Base-by-base conservation (phyloP, 2,329 filamentous ascomycete species). In the Ophiocordyceps robertsii region DNA sequence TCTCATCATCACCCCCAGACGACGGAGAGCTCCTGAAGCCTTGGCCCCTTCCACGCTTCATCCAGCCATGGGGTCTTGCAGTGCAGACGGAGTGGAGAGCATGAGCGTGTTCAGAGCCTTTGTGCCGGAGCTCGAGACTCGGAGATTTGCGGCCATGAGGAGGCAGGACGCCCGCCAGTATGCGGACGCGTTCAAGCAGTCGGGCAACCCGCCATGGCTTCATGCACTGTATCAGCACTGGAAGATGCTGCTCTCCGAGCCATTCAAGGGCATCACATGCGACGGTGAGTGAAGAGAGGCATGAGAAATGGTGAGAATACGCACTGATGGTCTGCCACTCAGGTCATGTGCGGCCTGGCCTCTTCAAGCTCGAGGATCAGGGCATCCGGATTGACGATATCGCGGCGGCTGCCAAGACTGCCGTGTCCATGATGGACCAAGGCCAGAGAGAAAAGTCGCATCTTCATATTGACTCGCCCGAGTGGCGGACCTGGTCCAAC, bases 401-500 rank as follows among this genome's bases (percentile, higher is more conserved):
- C n/a, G 71, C 77, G 11, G 46, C 62, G 0, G 67, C 73, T 0
- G 66, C 73, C 0, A 56, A 72, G 3, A 43, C 54, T 0, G 55
- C 82, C 2, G 53, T 79, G 0, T 47, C 52, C 1, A 56, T 63
- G 3, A 60, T 83, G 14, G 61, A 65, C 14, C 57, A 65, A 0
- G 61, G 65, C 10, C 72, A 84, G 51, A 65, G 60, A 38, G 47
- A 64, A 16, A 63, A 63, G 27, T 55, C 79, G 0, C 59, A 59
- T 30, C 74, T 81, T 51, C 77, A 82, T 53, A 69, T 87, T 48
- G 77, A 84, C 61, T 77, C 78, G 1, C 75, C 74, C 2, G 77
- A 84, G 53, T 87, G 82, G 81, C 74, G 82, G 39, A 76, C 80
- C 11, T 74, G 72, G 72, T 73, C 70, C 2, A 88, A 88, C 55